These are phyloP conservation scores for Aspergillus sclerotialis DNA, from an alignment of 2,329 filamentous ascomycete genomes.

Conservation along the genomic window DNA sequence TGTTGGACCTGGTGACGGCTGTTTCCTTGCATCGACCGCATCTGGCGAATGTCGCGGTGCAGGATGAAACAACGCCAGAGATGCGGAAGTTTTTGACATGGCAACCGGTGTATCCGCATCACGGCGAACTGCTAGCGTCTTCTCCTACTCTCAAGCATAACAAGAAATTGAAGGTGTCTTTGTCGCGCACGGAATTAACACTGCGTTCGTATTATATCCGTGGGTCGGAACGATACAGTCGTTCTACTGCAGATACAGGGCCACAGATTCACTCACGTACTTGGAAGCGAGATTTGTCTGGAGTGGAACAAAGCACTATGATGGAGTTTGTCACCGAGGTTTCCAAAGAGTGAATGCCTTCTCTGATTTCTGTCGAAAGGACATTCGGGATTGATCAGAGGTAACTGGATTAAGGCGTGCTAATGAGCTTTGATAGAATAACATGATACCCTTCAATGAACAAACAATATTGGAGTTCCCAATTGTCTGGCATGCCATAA, in stretches of 20 bases:
- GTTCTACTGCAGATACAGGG: conserved; percentile 6
- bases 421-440: neutral
- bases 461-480: too few relatives aligned
- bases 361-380: too few relatives aligned
- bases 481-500: too few relatives aligned
- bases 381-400: too few relatives aligned
- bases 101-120: conserved; percentile 26
- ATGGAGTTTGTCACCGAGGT: conserved; percentile 20
- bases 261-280: conserved; percentile 10
- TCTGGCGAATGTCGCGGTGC: neutral
- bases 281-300: conserved; percentile 14
- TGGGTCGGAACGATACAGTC: conserved; percentile 11
- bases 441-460: neutral
- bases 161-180: conserved; percentile 26
- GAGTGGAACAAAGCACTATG: conserved; percentile 9
- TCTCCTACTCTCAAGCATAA: conserved; percentile 11
- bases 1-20: conserved; percentile 30
- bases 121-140: conserved; percentile 25
- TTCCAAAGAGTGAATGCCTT: conserved; percentile 7
- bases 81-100: conserved; percentile 11
- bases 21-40: conserved; percentile 16
- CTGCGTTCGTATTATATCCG: conserved; percentile 14
- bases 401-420: neutral
- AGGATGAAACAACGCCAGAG: neutral
- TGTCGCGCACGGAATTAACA: conserved; percentile 21